Evolutionary conservation across 192 early-diverging fungal species (phyloP).

Genomic region (Phycomyces blakesleeanus): DNA sequence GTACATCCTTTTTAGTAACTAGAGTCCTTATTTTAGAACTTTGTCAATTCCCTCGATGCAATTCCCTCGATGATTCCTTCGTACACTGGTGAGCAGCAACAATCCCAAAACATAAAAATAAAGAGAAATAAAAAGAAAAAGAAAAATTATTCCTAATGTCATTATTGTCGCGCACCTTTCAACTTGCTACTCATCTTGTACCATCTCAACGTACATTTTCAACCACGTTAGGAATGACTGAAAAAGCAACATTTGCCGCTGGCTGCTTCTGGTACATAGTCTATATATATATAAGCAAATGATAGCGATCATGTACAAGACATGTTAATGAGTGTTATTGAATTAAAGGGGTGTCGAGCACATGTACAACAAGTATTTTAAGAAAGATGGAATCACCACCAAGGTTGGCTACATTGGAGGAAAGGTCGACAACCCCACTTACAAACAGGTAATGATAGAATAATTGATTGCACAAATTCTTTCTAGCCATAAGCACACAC

Average conservation of each 20-base stretch:
- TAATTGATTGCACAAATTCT: not conserved
- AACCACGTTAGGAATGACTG: slow-evolving; percentile 25
- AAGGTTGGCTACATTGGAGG: slow-evolving; percentile 58
- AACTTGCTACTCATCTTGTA: not conserved
- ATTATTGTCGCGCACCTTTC: not conserved
- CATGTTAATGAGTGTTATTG: not conserved
- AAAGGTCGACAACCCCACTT: slow-evolving; percentile 36
- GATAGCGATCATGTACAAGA: not conserved
- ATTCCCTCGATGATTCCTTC: no score
- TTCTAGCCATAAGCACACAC: not conserved
- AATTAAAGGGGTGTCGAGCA: slow-evolving; percentile 57
- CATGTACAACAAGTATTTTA: slow-evolving; percentile 47
- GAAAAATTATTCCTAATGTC: no score
- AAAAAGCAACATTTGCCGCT: slow-evolving; percentile 81
- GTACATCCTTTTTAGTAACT: no score
- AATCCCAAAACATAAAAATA: no score
- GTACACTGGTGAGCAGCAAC: no score
- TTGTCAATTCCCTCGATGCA: no score
- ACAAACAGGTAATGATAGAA: slow-evolving; percentile 40
- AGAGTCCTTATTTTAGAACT: no score
- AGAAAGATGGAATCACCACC: slow-evolving; percentile 41
- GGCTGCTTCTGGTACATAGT: slow-evolving; percentile 86
- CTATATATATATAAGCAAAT: not conserved
- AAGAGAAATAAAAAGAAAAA: no score
- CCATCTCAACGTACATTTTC: not conserved